Evolutionary conservation across 768 basidiomycete genomes (phyloP), one percentile per base, ranked within the genome.

Genomic region (Hirschioporus abietinus): DNA sequence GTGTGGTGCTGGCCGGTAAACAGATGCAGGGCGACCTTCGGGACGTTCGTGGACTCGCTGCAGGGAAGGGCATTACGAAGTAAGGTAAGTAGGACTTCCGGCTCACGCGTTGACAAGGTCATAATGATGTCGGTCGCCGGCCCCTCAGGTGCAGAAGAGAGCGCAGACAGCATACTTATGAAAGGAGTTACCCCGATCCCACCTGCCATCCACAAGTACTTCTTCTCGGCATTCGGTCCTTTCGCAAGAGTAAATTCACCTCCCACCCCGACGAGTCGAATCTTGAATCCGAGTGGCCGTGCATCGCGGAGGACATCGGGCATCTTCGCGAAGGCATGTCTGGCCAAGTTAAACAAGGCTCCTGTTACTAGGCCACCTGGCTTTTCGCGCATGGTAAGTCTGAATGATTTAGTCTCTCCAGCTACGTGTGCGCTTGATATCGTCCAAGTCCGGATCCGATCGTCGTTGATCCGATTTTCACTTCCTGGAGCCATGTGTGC

Each of bases 141-240:
- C 20, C 63, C 62, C 23, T 68, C 59, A 63, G 66, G 27, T 62
- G 52, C 58, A 66, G 65, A 4, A 26, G 68, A 64, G 20, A 73
- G 69, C 15, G 66, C 63, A 69, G 65, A 17, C 0, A 86, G 76
- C 82, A 88, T 81, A 27, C 81, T 80, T n/a, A 89, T 71, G 73
- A 86, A 89, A 0, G 86, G 88, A 20, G 88, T 89, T 23, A 89
- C 61, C 2, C 88, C 87, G 57, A 89, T 88, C 0, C 88, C 88
- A 25, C 86, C 87, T 0, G 86, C 86, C n/a, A 86, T 74, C 86
- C 85, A 88, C 27, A 87, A 73, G 30, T 86, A 70, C 35, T 76
- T 76, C 9, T 66, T 42, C 27, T 71, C 34, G 34, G 59, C 3
- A 18, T 25, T 57, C 23, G 58, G 35, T 18, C 35, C 60, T 24